A percentile compares a stretch with the other conserved stretches of the same genome.
Conservation (phyloP, 108 stramenopile genomes). For the Skeletonema menzelii region DNA sequence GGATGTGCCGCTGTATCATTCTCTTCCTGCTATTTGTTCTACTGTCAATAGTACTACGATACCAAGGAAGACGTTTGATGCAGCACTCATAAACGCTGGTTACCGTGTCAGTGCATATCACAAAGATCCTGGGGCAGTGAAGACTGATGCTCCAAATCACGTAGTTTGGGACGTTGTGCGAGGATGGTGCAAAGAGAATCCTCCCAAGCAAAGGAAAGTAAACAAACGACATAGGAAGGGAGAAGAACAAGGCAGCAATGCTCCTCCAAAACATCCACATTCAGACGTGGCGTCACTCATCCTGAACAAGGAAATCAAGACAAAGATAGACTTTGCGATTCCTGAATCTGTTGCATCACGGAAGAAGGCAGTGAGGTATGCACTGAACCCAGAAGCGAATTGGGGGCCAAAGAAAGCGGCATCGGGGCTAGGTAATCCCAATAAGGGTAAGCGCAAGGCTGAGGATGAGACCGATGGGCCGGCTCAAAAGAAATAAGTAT, state of each 20-base stretch:
- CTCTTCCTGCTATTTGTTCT: constrained; percentile 74
- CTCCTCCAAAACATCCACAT: not conserved
- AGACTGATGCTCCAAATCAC: constrained; percentile 93
- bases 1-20: constrained; percentile 93
- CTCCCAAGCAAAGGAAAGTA: constrained; percentile 46
- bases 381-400: constrained; percentile 82
- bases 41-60: constrained; percentile 75
- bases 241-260: constrained; percentile 36
- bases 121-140: constrained; percentile 93
- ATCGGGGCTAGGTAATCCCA: constrained; percentile 33
- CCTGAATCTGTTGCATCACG: constrained; percentile 32
- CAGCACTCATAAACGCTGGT: constrained; percentile 91
- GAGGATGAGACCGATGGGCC: constrained; percentile 14
- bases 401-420: constrained; percentile 91
- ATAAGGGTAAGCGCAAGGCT: constrained; percentile 40
- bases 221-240: constrained; percentile 50
- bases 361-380: constrained; percentile 70
- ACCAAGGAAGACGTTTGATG: constrained; percentile 68
- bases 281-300: constrained; percentile 64
- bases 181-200: constrained; percentile 89
- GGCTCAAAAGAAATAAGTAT: not conserved
- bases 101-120: constrained; percentile 93
- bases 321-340: constrained; percentile 70
- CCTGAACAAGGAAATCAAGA: constrained; percentile 63
- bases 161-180: constrained; percentile 95